Evolutionary conservation across 768 basidiomycete genomes (phyloP), one percentile per base, ranked within the genome.

Genomic region (Clitopilus hobsonii): DNA sequence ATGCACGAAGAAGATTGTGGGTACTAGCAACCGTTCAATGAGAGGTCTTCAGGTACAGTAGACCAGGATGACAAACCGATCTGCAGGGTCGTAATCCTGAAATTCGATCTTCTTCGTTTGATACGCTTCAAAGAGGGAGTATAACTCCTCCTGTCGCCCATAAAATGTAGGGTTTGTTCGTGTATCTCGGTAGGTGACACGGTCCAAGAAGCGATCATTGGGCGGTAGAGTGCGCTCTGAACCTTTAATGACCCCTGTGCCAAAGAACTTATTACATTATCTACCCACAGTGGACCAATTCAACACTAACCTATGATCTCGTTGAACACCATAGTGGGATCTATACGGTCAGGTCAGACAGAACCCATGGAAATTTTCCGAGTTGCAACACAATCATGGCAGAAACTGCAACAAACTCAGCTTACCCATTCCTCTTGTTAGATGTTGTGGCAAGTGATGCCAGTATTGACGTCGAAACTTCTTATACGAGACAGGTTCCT

Each of bases 161-260:
- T 83, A 74, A 60, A 88, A 87, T 0, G 79, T 76, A 2, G 78
- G 73, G 11, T 86, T 79, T 0, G 74, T 70, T 3, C 86, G 76
- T 22, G 84, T 71, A 28, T 62, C 60, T 29, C 70, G 60, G 61
- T 89, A 89, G 0, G 70, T 60, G 0, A 63, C 56, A 28, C 67
- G 65, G 51, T 79, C 74, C 3, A 89, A 69, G 63, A 69, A 75
- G 1, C 77, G 67, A 2, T 63, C 58, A 2, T 61, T 63, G 51
- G 60, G 67, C 0, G 53, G 53, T 6, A 82, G 53, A 0, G 85
- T 71, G 48, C 69, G 67, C 62, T 88, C 85, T 0, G 87, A 86
- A 16, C 88, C 88, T 61, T 82, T 78, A 57, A 90, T 83, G 4
- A 85, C 79, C 26, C n/a, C n/a, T n/a, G n/a, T n/a, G n/a, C 86